Conservation (phyloP, 208 protist genomes). For the Blastocrithidia nonstop region DNA sequence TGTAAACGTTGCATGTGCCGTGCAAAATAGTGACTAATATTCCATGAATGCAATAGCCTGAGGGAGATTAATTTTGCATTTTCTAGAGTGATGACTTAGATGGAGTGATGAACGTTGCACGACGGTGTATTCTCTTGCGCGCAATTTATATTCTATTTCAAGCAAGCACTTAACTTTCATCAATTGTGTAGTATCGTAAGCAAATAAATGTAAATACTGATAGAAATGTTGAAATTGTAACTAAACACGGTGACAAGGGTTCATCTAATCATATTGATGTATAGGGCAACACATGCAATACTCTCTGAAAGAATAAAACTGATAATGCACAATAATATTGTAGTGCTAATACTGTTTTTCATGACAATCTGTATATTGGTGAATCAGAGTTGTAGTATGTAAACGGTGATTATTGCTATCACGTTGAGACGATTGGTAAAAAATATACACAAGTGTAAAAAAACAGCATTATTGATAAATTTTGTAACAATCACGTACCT, state of each 20-base stretch:
- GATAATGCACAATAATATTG: slow-evolving; percentile 23
- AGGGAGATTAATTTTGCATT: slow-evolving; percentile 16
- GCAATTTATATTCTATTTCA: slow-evolving; percentile 35
- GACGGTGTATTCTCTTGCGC: slow-evolving; percentile 27
- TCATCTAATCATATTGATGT: too few relatives aligned
- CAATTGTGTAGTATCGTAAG: too few relatives aligned
- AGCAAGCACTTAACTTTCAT: too few relatives aligned
- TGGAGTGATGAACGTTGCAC: slow-evolving; percentile 9
- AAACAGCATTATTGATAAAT: slow-evolving; percentile 14
- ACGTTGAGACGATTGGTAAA: slow-evolving; percentile 58
- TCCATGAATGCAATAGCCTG: slow-evolving; percentile 10
- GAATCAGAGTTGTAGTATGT: slow-evolving; percentile 12
- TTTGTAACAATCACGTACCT: slow-evolving; percentile 7
- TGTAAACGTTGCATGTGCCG: slow-evolving; percentile 14
- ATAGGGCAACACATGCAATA: too few relatives aligned
- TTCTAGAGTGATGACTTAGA: slow-evolving; percentile 12
- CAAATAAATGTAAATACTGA: too few relatives aligned
- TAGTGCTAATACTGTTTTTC: neutral
- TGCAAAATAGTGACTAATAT: slow-evolving; percentile 14
- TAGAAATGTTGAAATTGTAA: too few relatives aligned
- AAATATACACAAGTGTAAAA: slow-evolving; percentile 41
- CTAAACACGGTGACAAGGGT: too few relatives aligned
- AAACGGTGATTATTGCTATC: slow-evolving; percentile 17
- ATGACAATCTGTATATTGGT: slow-evolving; percentile 7
- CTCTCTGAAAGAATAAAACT: too few relatives aligned